Conservation (phyloP, 2,329 filamentous ascomycete species). For the Drechslerella coelobrocha region DNA sequence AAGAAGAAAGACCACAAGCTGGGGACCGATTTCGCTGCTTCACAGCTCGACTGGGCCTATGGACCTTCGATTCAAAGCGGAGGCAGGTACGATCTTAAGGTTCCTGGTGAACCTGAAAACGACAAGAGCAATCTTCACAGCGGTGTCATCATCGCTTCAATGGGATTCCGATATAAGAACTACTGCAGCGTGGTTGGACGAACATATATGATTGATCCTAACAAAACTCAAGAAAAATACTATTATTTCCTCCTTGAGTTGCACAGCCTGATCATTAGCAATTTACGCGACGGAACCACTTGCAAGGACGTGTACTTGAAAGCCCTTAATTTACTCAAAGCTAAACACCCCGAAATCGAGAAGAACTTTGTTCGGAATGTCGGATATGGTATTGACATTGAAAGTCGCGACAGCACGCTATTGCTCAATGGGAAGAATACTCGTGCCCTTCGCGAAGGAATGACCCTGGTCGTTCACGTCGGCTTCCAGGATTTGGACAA, state of each 20-base stretch:
- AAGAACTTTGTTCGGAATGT: constrained; percentile 94
- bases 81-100: constrained; percentile 89
- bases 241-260: constrained; percentile 87
- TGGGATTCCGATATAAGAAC: constrained; percentile 93
- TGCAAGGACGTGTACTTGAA: constrained; percentile 93
- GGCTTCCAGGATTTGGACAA: constrained; percentile 91
- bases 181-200: constrained; percentile 92
- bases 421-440: constrained; percentile 85
- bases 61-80: constrained; percentile 92
- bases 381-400: constrained; percentile 89
- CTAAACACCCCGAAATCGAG: constrained; percentile 93
- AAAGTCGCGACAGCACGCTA: constrained; percentile 83
- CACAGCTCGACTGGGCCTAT: constrained; percentile 92
- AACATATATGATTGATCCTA: constrained; percentile 95
- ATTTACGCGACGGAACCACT: constrained; percentile 81
- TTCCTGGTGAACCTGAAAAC: constrained; percentile 78
- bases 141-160: constrained; percentile 88
- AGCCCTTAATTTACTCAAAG: constrained; percentile 77
- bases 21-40: constrained; percentile 81
- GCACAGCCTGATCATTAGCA: constrained; percentile 88
- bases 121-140: constrained; percentile 78
- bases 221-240: constrained; percentile 88
- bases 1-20: constrained; percentile 80
- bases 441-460: constrained; percentile 86
- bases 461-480: constrained; percentile 91